Base-by-base conservation (phyloP, 2,329 filamentous ascomycete genomes). In the Penicillium hesseltinei region DNA sequence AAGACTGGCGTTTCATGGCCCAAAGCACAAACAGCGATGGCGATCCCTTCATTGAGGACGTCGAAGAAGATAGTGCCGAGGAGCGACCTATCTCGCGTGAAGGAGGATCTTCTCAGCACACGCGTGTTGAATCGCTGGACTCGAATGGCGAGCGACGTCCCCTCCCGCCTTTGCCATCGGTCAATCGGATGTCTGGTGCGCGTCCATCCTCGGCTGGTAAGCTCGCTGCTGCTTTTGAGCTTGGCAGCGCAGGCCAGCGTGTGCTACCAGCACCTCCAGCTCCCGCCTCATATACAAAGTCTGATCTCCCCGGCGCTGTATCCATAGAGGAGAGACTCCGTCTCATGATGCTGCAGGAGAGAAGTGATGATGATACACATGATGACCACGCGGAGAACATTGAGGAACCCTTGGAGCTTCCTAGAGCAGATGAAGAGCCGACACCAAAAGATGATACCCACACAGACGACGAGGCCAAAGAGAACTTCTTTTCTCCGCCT, bases 1-100 rank as follows among this genome's bases (percentile, higher is more conserved):
- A 97, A 68, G 92, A 97, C 72, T 99, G 94, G 94, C 87, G 90
- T 62, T 90, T 85, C 63, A 86, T 88, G 82, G 92, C 78, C 77
- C 90, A 77, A 72, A 86, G 81, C 66, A 85, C 80, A n/a, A 80
- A 85, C 61, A 81, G 77, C 15, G 80, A 84, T 36, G 87, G 90
- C 38, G 85, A 91, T 65, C 84, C 86, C 1, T 94, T 90, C 66
- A 86, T 81, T 25, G 80, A 79, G 25, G 77, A 80, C 42, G 78
- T 88, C 42, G 84, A 82, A 58, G 91, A 87, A 69, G 88, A 89
- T 1, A 85, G 84, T 78, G 85, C 87, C 7, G 75, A 81, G 27
- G 78, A 80, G 13, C 82, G 83, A 31, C 82, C 84, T 19, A 75
- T 81, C 42, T 71, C 74, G 1, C 66, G 64, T 2, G 69, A 69